A percentile compares a stretch with the other conserved stretches of the same genome.
These are phyloP conservation scores for Arabis alpina DNA, from an alignment of 345 rosid genomes.

Conservation along the genomic window DNA sequence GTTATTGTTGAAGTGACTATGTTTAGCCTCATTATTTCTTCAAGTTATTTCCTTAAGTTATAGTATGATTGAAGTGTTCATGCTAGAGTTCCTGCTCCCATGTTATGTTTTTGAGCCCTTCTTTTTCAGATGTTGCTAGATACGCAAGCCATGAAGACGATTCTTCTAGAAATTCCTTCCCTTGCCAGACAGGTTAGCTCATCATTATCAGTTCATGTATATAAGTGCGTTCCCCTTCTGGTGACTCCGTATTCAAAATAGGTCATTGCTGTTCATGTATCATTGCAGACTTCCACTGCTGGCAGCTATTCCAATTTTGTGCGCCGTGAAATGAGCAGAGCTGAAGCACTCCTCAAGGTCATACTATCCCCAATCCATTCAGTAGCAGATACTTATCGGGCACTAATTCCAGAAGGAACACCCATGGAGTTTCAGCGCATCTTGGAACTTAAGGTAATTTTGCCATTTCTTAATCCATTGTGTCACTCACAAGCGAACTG, in stretches of 20 bases:
- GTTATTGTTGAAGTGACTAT: neutral
- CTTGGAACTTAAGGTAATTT: slow-evolving; percentile 83
- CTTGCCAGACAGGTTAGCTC: slow-evolving; percentile 87
- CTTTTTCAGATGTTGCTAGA: slow-evolving; percentile 75
- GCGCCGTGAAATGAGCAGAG: slow-evolving; percentile 99
- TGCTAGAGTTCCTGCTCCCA: slow-evolving; percentile 2
- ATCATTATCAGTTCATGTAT: slow-evolving; percentile 22
- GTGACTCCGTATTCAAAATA: too few species aligned
- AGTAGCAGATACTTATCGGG: slow-evolving; percentile 94
- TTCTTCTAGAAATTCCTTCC: slow-evolving; percentile 94
- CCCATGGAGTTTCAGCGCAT: slow-evolving; percentile 99
- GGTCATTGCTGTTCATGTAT: neutral
- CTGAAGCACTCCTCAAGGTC: slow-evolving; percentile 99
- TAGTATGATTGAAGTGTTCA: too few species aligned
- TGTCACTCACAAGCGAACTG: too few species aligned
- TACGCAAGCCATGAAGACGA: slow-evolving; percentile 96
- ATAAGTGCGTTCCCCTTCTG: neutral
- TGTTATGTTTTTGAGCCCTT: slow-evolving; percentile 21
- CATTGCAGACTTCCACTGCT: slow-evolving; percentile 74
- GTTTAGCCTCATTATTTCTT: neutral
- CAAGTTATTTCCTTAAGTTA: slow-evolving; percentile 9
- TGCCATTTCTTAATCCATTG: too few species aligned
- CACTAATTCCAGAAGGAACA: slow-evolving; percentile 96
- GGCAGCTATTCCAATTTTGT: slow-evolving; percentile 92
- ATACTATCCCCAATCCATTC: slow-evolving; percentile 95